A percentile compares a stretch with the other conserved stretches of the same genome.
Evolutionary conservation across 2,329 filamentous ascomycete species (phyloP).

Genomic region (Hypoxylon sp.): DNA sequence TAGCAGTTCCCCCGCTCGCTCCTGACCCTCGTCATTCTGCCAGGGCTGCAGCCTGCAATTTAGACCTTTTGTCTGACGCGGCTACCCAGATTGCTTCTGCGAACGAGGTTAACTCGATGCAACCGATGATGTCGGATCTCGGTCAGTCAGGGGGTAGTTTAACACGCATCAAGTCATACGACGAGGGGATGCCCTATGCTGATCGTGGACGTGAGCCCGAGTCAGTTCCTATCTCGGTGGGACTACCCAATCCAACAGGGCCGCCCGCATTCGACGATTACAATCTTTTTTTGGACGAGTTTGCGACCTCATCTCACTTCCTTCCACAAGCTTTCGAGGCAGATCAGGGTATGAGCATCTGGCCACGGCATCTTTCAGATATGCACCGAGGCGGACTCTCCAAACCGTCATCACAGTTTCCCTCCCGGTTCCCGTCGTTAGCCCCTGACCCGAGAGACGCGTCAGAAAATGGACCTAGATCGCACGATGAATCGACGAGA

Average conservation of each 20-base stretch:
- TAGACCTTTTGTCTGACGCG: constrained; percentile 72
- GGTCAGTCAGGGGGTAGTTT: constrained; percentile 59
- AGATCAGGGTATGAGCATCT: constrained; percentile 67
- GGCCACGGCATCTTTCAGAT: constrained; percentile 62
- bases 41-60: constrained; percentile 67
- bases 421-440: constrained; percentile 68
- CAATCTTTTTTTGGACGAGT: constrained; percentile 72
- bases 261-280: constrained; percentile 68
- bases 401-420: constrained; percentile 67
- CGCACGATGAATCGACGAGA: constrained; percentile 60
- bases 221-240: constrained; percentile 59
- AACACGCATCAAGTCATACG: constrained; percentile 65
- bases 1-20: constrained; percentile 58
- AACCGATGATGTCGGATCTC: constrained; percentile 64
- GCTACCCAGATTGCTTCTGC: constrained; percentile 67
- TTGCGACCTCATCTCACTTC: constrained; percentile 68
- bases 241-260: constrained; percentile 58
- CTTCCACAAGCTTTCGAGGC: constrained; percentile 68
- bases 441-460: constrained; percentile 67
- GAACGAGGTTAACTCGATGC: constrained; percentile 68
- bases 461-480: constrained; percentile 55
- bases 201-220: constrained; percentile 65
- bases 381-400: constrained; percentile 59
- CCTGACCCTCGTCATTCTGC: constrained; percentile 64
- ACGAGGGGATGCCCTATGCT: constrained; percentile 63